Percentiles rank a stretch among this genome's conserved stretches.
phyloP scores from a whole-genome alignment of 805 yeast species.

The Pichia kluyveri region DNA sequence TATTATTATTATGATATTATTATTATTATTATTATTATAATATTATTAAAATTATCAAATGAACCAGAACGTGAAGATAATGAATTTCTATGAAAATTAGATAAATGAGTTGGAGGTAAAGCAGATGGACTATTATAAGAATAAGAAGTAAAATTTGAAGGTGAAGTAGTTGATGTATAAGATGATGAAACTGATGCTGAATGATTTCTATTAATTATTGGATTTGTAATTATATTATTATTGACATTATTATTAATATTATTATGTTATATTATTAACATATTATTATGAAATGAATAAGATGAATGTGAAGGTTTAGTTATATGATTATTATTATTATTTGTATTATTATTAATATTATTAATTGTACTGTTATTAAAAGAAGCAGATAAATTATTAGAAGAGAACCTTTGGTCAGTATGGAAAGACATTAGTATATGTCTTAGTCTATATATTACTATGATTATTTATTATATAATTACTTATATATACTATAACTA shows the following conservation, averaged over 20 bases:
- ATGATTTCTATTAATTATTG: conserved; percentile 1
- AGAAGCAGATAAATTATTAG: neutral
- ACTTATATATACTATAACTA: too few relatives aligned
- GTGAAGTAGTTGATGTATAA: conserved; percentile 24
- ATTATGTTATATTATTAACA: neutral
- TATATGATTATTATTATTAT: neutral
- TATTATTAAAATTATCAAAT: conserved; percentile 9
- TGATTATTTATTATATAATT: too few relatives aligned
- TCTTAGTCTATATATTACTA: too few relatives aligned
- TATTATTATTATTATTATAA: neutral
- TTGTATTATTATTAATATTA: neutral
- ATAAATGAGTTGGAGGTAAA: conserved; percentile 19
- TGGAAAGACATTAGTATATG: neutral
- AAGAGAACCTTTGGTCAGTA: neutral
- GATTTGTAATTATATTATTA: neutral
- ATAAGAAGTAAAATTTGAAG: conserved; percentile 19
- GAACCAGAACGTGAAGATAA: conserved; percentile 21
- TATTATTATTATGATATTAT: neutral
- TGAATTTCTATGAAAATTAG: conserved; percentile 19
- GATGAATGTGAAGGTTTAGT: neutral
- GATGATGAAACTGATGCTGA: conserved; percentile 14
- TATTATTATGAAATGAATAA: neutral
- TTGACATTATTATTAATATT: too few relatives aligned
- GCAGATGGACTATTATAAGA: conserved; percentile 26
- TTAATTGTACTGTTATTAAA: neutral